Conservation (phyloP, 2,329 filamentous ascomycete genomes). For the Xylariales sp. region DNA sequence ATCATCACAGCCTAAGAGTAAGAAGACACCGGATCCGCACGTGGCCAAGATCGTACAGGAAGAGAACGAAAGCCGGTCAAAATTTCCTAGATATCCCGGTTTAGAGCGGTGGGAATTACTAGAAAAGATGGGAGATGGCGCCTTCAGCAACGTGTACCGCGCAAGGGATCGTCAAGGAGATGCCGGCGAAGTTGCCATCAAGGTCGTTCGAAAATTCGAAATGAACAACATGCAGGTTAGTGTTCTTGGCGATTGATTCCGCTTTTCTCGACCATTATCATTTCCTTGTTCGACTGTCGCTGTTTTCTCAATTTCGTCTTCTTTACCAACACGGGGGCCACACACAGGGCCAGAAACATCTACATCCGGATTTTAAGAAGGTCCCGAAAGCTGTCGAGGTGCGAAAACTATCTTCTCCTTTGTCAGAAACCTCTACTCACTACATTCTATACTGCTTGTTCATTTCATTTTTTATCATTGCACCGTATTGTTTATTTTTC, state of each 20-base stretch:
- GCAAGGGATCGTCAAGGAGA: constrained; percentile 80
- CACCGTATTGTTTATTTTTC: background rate
- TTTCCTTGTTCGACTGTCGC: constrained; percentile 50
- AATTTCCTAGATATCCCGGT: constrained; percentile 86
- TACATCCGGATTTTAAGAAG: constrained; percentile 97
- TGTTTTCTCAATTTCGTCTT: constrained; percentile 41
- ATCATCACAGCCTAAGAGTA: constrained; percentile 51
- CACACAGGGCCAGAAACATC: constrained; percentile 84
- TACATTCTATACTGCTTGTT: background rate
- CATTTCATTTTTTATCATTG: constrained; percentile 27
- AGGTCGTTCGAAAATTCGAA: constrained; percentile 98
- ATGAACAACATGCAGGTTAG: constrained; percentile 99
- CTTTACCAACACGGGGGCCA: constrained; percentile 66
- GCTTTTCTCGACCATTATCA: constrained; percentile 40
- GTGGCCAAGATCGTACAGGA: constrained; percentile 90
- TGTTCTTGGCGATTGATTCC: constrained; percentile 53
- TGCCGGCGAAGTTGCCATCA: constrained; percentile 89
- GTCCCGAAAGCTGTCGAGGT: constrained; percentile 97
- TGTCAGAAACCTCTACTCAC: constrained; percentile 42
- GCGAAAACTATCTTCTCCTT: constrained; percentile 66
- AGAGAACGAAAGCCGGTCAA: constrained; percentile 86
- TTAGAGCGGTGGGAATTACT: constrained; percentile 86
- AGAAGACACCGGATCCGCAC: constrained; percentile 71
- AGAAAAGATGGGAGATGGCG: constrained; percentile 99
- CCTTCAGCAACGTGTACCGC: constrained; percentile 98